Conservation (phyloP, 345 rosid species). For the Barbarea vulgaris region DNA sequence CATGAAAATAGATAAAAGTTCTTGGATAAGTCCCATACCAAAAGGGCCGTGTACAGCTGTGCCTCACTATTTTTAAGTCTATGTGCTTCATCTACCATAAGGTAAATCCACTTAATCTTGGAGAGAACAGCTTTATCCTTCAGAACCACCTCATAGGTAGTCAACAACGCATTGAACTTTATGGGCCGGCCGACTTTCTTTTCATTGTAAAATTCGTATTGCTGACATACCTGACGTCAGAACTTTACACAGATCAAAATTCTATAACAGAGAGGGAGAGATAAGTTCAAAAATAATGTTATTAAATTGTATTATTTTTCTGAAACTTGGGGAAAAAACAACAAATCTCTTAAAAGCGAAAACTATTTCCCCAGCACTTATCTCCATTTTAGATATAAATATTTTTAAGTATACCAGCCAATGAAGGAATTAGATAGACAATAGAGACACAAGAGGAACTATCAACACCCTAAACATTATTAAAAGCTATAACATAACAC, state of each 20-base stretch:
- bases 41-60: slow-evolving; percentile 90
- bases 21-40: slow-evolving; percentile 49
- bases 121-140: slow-evolving; percentile 95
- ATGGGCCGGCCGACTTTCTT: slow-evolving; percentile 84
- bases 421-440: slow-evolving; percentile 13
- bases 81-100: slow-evolving; percentile 99
- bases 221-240: slow-evolving; percentile 87
- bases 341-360: neutral
- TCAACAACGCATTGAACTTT: slow-evolving; percentile 84
- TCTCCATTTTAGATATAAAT: neutral
- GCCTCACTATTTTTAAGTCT: slow-evolving; percentile 99
- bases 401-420: neutral
- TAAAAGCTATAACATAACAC: neutral
- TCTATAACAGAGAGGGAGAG: slow-evolving; percentile 1
- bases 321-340: neutral
- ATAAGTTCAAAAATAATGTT: neutral
- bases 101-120: slow-evolving; percentile 93
- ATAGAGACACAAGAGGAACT: slow-evolving; percentile 23
- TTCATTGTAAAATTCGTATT: slow-evolving; percentile 85
- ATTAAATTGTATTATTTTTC: neutral
- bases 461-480: neutral
- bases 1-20: slow-evolving; percentile 11
- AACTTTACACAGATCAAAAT: slow-evolving; percentile 14
- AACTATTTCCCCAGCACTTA: slow-evolving; percentile 12
- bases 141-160: slow-evolving; percentile 96